Base-by-base conservation (phyloP, 208 protist genomes). In the Trypanosoma brucei region DNA sequence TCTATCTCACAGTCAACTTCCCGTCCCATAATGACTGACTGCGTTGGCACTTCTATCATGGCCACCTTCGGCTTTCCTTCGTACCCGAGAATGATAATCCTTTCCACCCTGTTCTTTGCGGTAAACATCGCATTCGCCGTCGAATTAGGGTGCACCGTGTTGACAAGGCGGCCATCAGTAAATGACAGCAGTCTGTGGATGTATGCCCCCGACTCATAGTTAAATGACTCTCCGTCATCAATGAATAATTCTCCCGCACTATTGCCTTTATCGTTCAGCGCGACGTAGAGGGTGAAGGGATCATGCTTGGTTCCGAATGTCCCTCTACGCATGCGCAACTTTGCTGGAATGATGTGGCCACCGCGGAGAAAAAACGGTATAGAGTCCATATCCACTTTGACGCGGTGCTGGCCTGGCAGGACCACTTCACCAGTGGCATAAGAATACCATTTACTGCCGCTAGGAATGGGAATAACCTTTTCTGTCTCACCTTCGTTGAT, bases 301-400 rank as follows among this genome's bases (percentile, higher is more conserved):
- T 98, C 96, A 36, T 89, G 49, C 7, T 68, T 62, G 50, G 95
- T 96, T 3, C 81, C 80, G 44, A 59, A 57, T 1, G 89, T 91
- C 46, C 69, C 90, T 61, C 96, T 84, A 48, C 97, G 84, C 3
- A 95, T 59, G 35, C 97, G 83, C 52, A 98, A 74, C 70, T 97
- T 91, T 42, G 83, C 79, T 5, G 96, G 85, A 35, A 99, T 58
- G 49, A 99, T 86, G 58, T 86, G 78, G 34, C 97, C 97, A 38
- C 92, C 96, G 13, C 92, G 75, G 44, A 98, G 62, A 63, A 96
- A 97, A 35, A 98, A 78, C 30, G 97, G 96, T 31, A 98, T 97
- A n/a, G 82, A 88, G 9, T 84, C 72, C 38, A 91, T 59, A 37
- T 88, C 75, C 1, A 93, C 91, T n/a, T 73, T 60, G 48, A 97